phyloP scores from a whole-genome alignment of 257 asterid species.

The Scutellaria baicalensis region DNA sequence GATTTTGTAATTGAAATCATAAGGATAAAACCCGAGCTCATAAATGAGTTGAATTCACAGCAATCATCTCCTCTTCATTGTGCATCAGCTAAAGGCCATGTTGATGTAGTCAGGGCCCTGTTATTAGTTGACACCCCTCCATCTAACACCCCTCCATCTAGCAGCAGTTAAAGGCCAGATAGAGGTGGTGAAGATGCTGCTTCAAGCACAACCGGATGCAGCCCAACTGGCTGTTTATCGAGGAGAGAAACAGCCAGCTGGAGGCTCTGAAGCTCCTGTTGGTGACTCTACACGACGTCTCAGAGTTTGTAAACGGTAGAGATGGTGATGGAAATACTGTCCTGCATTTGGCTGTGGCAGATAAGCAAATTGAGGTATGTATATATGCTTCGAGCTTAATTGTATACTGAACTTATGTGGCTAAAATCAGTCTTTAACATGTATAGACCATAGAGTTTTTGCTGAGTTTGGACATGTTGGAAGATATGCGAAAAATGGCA shows the following conservation, averaged over 20 bases:
- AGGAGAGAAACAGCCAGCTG: constrained; percentile 14
- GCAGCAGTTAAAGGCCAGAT: constrained; percentile 33
- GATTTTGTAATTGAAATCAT: constrained; percentile 19
- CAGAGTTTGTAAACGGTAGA: constrained; percentile 12
- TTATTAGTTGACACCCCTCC: neutral
- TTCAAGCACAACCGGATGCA: constrained; percentile 1
- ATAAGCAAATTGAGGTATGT: constrained; percentile 29
- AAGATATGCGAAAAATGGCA: too few relatives aligned
- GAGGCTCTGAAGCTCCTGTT: constrained; percentile 18
- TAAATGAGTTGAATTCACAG: constrained; percentile 13
- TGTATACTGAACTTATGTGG: too few relatives aligned
- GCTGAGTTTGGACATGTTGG: too few relatives aligned
- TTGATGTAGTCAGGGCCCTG: constrained; percentile 14
- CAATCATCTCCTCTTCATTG: constrained; percentile 30
- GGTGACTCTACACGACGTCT: neutral
- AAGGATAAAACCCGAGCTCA: constrained; percentile 3
- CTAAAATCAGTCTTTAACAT: too few relatives aligned
- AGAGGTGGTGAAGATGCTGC: constrained; percentile 15
- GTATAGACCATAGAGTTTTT: too few relatives aligned
- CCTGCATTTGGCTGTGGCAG: constrained; percentile 30
- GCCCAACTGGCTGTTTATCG: constrained; percentile 10
- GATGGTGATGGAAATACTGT: constrained; percentile 26
- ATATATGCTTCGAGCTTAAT: too few relatives aligned
- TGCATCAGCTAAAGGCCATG: constrained; percentile 26
- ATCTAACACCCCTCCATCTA: constrained; percentile 34